Evolutionary conservation across 164 flowering plant species (phyloP).

Genomic region (Nymphaea thermarum): DNA sequence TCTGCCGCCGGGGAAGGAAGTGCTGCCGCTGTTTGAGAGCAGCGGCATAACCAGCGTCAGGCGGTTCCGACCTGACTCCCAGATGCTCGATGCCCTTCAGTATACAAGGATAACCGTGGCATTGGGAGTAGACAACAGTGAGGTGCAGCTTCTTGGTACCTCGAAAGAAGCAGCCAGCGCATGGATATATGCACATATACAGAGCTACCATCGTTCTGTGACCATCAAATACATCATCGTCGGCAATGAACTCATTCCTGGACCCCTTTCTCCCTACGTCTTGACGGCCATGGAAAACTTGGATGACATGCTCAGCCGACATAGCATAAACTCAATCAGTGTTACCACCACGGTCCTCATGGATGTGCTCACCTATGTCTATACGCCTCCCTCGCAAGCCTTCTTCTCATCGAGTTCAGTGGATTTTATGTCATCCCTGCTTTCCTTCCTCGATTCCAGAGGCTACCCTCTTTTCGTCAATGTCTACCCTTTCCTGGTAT

Average conservation of each 20-base stretch:
- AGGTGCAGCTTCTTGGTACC: conserved; percentile 21
- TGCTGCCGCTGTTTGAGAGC: conserved; percentile 18
- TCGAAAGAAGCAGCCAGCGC: conserved; percentile 16
- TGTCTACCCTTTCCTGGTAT: conserved; percentile 26
- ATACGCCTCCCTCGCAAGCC: conserved; percentile 25
- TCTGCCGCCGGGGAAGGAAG: conserved; percentile 21
- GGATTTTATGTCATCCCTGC: conserved; percentile 10
- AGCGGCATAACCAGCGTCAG: conserved; percentile 22
- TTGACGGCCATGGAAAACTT: conserved; percentile 30
- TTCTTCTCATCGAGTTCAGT: conserved; percentile 5
- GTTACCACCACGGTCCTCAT: conserved; percentile 19
- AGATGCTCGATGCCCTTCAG: conserved; percentile 24
- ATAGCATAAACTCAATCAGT: conserved; percentile 18
- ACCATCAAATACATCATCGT: conserved; percentile 29
- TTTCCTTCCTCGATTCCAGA: conserved; percentile 9
- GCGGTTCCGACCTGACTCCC: conserved; percentile 23
- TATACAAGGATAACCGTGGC: conserved; percentile 31
- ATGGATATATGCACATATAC: conserved; percentile 30
- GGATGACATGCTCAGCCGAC: conserved; percentile 11
- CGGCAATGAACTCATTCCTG: conserved; percentile 35
- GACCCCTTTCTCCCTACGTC: conserved; percentile 10
- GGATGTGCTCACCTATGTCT: neutral
- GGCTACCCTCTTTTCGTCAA: conserved; percentile 22
- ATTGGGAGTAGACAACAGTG: conserved; percentile 25
- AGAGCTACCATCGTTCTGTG: conserved; percentile 16